Base-by-base conservation (phyloP, 768 basidiomycete genomes). In the Tylopilus plumbeoviolaceoides region DNA sequence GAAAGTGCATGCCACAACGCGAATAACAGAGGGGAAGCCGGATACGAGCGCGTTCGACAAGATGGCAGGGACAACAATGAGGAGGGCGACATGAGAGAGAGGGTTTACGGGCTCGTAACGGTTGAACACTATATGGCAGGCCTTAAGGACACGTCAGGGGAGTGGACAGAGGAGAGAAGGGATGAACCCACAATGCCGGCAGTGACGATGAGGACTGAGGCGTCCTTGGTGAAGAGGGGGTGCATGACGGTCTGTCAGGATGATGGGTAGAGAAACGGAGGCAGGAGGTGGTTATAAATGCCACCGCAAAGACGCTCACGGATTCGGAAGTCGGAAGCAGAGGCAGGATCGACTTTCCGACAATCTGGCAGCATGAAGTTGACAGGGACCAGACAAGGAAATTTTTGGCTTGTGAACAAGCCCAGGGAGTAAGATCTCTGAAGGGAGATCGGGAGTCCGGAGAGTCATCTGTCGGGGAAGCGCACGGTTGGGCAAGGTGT, bases 281-380 rank as follows among this genome's bases (percentile, higher is more conserved):
- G 31, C 42, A 57, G 6, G 45, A 48, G 46, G 49, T 18, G 17
- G 53, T 58, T 68, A 66, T 64, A 66, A 64, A 61, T 18, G 44
- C 49, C 44, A 51, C 30, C 50, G 54, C 41, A 45, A 48, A 64
- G 60, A 56, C 61, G 70, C 60, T 58, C 54, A 51, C 68, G 68
- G 64, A 56, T 61, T 70, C 62, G 68, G 68, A 58, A 61, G 36
- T 53, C 68, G 66, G 62, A 65, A 58, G 63, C 1, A 36, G 48
- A 35, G 47, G 59, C 58, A 66, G 62, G 66, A 69, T 70, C 70
- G 68, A 70, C 68, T 64, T 64, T 65, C 63, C 56, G 68, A 71
- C 68, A 68, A 71, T 71, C 68, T 70, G 52, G 57, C 56, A 58
- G 48, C 27, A 54, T 46, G 59, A 58, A 57, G 57, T 9, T 25